Evolutionary conservation across 345 rosid species (phyloP).

Genomic region (Trapa bicornis): DNA sequence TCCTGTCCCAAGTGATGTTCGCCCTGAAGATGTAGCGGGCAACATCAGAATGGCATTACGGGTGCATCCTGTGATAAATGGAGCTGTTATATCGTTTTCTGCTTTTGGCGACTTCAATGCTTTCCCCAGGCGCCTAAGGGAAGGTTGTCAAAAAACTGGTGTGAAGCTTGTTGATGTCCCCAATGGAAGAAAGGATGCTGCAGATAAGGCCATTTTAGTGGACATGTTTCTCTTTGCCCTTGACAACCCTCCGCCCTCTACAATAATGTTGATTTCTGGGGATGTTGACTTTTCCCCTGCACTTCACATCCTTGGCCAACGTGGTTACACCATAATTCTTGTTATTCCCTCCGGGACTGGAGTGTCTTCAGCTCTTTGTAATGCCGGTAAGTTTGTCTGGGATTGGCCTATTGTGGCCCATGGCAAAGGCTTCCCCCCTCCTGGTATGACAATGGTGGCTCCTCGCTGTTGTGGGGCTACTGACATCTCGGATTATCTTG

Average conservation of each 20-base stretch:
- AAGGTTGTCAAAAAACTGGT: slow-evolving; percentile 97
- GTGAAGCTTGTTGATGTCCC: slow-evolving; percentile 93
- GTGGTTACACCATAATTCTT: slow-evolving; percentile 74
- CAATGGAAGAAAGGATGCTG: slow-evolving; percentile 91
- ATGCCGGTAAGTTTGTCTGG: slow-evolving; percentile 92
- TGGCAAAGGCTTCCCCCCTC: slow-evolving; percentile 81
- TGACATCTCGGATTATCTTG: slow-evolving; percentile 35
- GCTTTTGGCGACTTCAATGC: slow-evolving; percentile 96
- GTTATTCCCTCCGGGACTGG: slow-evolving; percentile 78
- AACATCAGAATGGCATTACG: slow-evolving; percentile 86
- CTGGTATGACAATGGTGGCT: slow-evolving; percentile 27
- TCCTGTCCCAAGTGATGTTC: slow-evolving; percentile 79
- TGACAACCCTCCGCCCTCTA: slow-evolving; percentile 77
- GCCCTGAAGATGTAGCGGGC: slow-evolving; percentile 85
- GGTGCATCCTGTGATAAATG: slow-evolving; percentile 72
- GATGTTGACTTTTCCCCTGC: slow-evolving; percentile 97
- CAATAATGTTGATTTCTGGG: slow-evolving; percentile 83
- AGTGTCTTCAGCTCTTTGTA: slow-evolving; percentile 77
- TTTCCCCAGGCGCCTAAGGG: slow-evolving; percentile 84
- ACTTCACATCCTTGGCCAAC: slow-evolving; percentile 87
- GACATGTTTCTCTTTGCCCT: slow-evolving; percentile 96
- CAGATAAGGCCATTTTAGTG: slow-evolving; percentile 89
- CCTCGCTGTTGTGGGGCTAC: slow-evolving; percentile 22
- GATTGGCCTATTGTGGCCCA: slow-evolving; percentile 95
- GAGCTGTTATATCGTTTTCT: slow-evolving; percentile 64